These are phyloP conservation scores for Podila epicladia DNA, from an alignment of 192 early-diverging fungal species.

Conservation along the genomic window DNA sequence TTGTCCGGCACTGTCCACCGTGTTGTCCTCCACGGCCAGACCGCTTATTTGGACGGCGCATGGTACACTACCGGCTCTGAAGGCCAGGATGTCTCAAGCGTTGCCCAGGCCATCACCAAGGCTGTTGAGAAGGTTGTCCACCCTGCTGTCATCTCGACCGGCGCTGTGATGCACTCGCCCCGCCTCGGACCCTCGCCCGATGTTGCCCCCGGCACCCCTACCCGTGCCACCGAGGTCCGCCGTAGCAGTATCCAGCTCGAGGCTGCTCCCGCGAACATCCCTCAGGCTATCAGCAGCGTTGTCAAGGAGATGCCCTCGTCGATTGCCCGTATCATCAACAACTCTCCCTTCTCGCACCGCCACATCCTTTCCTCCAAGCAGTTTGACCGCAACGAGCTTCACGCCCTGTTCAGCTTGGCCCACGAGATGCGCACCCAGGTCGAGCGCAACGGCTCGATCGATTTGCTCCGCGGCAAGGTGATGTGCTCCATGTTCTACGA, in stretches of 20 bases:
- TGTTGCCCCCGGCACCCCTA: constrained; percentile 12
- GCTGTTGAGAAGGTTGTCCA: constrained; percentile 27
- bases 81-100: constrained; percentile 59
- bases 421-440: constrained; percentile 97
- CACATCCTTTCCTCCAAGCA: constrained; percentile 92
- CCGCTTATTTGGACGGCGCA: constrained; percentile 87
- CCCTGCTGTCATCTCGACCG: constrained; percentile 1
- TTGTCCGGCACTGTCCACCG: constrained; percentile 84
- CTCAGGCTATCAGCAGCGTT: constrained; percentile 3
- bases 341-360: constrained; percentile 92
- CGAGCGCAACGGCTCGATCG: constrained; percentile 87
- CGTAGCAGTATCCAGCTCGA: constrained; percentile 30
- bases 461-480: constrained; percentile 89
- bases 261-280: constrained; percentile 1
- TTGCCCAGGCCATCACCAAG: constrained; percentile 49
- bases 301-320: constrained; percentile 18
- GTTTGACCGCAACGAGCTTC: constrained; percentile 93
- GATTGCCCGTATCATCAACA: constrained; percentile 59
- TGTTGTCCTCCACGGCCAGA: constrained; percentile 88
- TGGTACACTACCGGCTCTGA: constrained; percentile 51
- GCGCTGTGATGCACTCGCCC: constrained; percentile 34
- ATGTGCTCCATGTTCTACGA: constrained; percentile 98
- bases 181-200: constrained; percentile 37
- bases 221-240: constrained; percentile 16
- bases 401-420: constrained; percentile 94